Percentiles rank a stretch among this genome's conserved stretches.
These are phyloP conservation scores for Fusarium pininemorale DNA, from an alignment of 2,329 filamentous ascomycete genomes.

Conservation along the genomic window DNA sequence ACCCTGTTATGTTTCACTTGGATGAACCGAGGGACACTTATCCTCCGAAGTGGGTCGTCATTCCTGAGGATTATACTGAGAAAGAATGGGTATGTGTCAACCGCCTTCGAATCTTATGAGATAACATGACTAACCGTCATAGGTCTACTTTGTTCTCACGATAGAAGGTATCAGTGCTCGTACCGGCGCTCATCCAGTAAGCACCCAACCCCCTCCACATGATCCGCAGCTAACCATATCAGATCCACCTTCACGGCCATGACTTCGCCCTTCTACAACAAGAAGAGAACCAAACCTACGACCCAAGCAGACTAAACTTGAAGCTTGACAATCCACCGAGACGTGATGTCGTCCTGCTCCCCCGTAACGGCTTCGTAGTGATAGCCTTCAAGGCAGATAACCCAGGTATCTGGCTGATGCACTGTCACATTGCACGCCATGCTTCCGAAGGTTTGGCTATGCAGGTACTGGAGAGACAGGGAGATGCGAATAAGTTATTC, in stretches of 20 bases:
- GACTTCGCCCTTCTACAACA: constrained; percentile 37
- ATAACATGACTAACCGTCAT: accelerated
- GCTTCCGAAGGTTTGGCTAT: constrained; percentile 45
- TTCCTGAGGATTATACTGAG: constrained; percentile 32
- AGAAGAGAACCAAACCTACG: constrained; percentile 4
- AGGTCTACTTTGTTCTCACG: constrained; percentile 31
- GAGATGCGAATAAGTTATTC: constrained; percentile 14
- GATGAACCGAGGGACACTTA: background rate
- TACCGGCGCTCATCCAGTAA: constrained; percentile 31
- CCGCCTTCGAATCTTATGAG: accelerated
- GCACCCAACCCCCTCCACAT: accelerated
- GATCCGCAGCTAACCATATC: accelerated
- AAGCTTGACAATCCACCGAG: constrained; percentile 56
- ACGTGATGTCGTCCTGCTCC: constrained; percentile 60
- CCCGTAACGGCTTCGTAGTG: constrained; percentile 53
- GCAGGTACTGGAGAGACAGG: constrained; percentile 35
- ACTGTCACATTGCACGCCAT: constrained; percentile 61
- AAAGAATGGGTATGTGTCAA: constrained; percentile 22
- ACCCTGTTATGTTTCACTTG: constrained; percentile 28
- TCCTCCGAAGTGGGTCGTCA: constrained; percentile 29
- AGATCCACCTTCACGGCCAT: constrained; percentile 39
- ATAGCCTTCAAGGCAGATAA: constrained; percentile 59
- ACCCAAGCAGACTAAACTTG: constrained; percentile 20
- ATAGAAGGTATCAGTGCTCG: constrained; percentile 4
- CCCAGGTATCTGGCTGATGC: constrained; percentile 59